Conservation (phyloP, 2,329 filamentous ascomycete genomes). For the Sordariomycetes sp. region DNA sequence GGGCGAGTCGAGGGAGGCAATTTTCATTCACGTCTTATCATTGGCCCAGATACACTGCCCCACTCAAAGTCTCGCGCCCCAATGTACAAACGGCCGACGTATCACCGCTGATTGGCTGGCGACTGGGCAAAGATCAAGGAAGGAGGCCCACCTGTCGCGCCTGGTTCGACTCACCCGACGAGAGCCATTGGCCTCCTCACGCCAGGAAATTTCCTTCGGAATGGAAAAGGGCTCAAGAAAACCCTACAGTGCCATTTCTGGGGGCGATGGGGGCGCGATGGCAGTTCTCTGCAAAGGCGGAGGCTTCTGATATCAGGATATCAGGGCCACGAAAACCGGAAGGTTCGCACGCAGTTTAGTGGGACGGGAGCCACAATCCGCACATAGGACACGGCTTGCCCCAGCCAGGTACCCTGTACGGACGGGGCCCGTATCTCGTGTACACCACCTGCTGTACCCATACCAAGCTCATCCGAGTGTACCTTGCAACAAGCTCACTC, state of each 20-base stretch:
- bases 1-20: slow-evolving; percentile 1
- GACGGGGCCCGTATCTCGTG: not conserved
- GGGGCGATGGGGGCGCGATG: not conserved
- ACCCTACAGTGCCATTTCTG: not conserved
- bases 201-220: not conserved
- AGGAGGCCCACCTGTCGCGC: not conserved
- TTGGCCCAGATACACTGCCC: not conserved
- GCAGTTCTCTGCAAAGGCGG: not conserved
- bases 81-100: slow-evolving; percentile 4
- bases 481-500: not conserved
- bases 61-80: slow-evolving; percentile 2
- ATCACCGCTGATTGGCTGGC: slow-evolving; percentile 1
- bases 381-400: not conserved
- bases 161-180: slow-evolving; percentile 1
- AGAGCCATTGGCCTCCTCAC: not conserved
- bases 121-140: not conserved
- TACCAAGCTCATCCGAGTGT: not conserved
- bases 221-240: not conserved
- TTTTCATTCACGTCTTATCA: not conserved
- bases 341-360: not conserved
- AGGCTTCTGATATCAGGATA: not conserved
- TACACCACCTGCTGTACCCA: slow-evolving; percentile 1
- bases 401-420: not conserved
- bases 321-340: not conserved
- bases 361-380: not conserved